A percentile compares a stretch with the other conserved stretches of the same genome.
Evolutionary conservation across 2,329 filamentous ascomycete genomes (phyloP).

Genomic region (Sporothrix inflata): DNA sequence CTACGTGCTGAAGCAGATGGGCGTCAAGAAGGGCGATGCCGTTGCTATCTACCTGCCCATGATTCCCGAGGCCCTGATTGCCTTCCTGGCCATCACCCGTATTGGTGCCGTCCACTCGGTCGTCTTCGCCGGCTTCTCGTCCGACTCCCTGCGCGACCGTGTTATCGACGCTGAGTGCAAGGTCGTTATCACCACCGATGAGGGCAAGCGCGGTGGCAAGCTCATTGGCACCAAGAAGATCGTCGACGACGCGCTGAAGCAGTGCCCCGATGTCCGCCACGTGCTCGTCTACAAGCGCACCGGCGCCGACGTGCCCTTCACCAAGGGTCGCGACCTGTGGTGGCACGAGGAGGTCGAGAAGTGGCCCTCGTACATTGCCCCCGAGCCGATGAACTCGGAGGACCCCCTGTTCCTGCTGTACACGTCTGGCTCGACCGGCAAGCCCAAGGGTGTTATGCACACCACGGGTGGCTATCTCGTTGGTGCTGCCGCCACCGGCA

Average conservation of each 20-base stretch:
- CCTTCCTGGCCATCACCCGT: slow-evolving; percentile 86
- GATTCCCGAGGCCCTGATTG: slow-evolving; percentile 93
- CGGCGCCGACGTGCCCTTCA: slow-evolving; percentile 89
- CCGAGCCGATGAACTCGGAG: slow-evolving; percentile 87
- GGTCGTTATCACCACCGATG: slow-evolving; percentile 95
- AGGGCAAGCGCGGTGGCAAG: slow-evolving; percentile 97
- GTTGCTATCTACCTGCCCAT: slow-evolving; percentile 97
- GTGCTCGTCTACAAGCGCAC: slow-evolving; percentile 95
- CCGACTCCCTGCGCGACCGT: slow-evolving; percentile 92
- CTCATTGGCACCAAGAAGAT: slow-evolving; percentile 98
- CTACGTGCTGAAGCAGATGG: slow-evolving; percentile 90
- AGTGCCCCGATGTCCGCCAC: slow-evolving; percentile 85
- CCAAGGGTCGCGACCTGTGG: slow-evolving; percentile 86
- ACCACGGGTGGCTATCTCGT: slow-evolving; percentile 94
- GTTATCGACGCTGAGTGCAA: slow-evolving; percentile 88
- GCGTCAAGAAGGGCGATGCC: slow-evolving; percentile 94
- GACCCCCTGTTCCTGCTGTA: slow-evolving; percentile 97
- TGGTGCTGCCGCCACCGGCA: slow-evolving; percentile 89
- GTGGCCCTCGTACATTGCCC: slow-evolving; percentile 89
- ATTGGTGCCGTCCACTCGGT: slow-evolving; percentile 97
- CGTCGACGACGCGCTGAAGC: slow-evolving; percentile 94
- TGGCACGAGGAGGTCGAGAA: slow-evolving; percentile 99
- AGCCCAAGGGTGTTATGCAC: slow-evolving; percentile 99
- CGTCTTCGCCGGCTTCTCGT: slow-evolving; percentile 96
- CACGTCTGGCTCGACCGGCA: slow-evolving; percentile 95